Base-by-base conservation (phyloP, 768 basidiomycete species). In the Daedaleopsis nitida region DNA sequence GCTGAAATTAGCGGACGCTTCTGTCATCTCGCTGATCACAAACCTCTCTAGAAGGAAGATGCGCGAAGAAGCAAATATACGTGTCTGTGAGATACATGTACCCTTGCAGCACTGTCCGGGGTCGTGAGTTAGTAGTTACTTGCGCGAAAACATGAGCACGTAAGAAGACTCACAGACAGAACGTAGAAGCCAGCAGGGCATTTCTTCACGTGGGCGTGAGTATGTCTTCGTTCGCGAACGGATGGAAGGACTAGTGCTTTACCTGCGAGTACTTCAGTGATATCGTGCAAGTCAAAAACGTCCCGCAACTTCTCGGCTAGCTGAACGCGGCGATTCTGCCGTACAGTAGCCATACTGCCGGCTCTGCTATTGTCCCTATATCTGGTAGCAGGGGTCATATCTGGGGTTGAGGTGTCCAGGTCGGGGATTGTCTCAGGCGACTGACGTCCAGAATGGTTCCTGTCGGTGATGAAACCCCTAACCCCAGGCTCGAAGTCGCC, bases 81-180 rank as follows among this genome's bases (percentile, higher is more conserved):
- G 89, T 86, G 67, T 92, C 92, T 1, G 96, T 98, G 52, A 98
- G 80, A 73, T 96, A 99, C 85, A 99, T 92, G 72, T 96, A 98
- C 2, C 96, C 96, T 75, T 99, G 96, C 35, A 99, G 81, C 64
- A 98, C 94, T 92, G 73, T 37, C 51, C 27, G 4, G 62, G 43
- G 21, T 10, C 24, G 62, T 61, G 16, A 60, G 54, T 37, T 23
- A 65, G n/a, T 63, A 60, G 54, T 37, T 23, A 65, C 19, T 63
- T 61, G 50, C 54, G 10, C 24, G n/a, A 32, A 3, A 3, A n/a
- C 5, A 44, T 5, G 19, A 6, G 24, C 14, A 23, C 47, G 16
- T 49, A 34, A 61, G 58, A 24, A 43, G 35, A 87, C 94, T 83
- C 70, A 96, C 94, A 77, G 65, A 96, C 86, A 52, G 92, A 94